phyloP scores from a whole-genome alignment of 2,329 filamentous ascomycete genomes.

The Trichoderma afroharzianum region DNA sequence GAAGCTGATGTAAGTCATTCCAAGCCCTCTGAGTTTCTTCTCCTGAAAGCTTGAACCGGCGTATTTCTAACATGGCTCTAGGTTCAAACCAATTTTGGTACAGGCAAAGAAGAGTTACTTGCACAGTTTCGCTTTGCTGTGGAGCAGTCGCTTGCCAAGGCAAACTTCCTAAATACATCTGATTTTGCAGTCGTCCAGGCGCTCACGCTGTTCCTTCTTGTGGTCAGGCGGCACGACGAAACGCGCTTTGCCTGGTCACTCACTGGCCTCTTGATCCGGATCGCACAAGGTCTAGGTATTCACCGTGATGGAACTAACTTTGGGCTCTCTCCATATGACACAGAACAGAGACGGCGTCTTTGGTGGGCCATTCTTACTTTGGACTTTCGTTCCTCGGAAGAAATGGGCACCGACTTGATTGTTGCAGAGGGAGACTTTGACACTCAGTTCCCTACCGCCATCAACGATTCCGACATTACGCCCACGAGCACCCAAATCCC shows the following conservation, averaged over 20 bases:
- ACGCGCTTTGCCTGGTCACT: conserved; percentile 58
- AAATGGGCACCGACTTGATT: conserved; percentile 47
- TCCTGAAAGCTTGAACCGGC: no score
- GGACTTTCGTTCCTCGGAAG: conserved; percentile 53
- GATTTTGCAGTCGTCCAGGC: conserved; percentile 57
- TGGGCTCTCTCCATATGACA: conserved; percentile 53
- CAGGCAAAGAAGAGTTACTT: conserved; percentile 43
- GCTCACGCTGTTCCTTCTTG: conserved; percentile 52
- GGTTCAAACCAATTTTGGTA: conserved; percentile 40
- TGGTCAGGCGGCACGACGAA: conserved; percentile 45
- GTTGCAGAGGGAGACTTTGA: conserved; percentile 43
- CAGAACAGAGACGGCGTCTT: conserved; percentile 56
- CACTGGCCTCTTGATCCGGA: conserved; percentile 54
- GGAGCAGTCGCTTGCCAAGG: conserved; percentile 55
- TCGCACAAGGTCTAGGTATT: conserved; percentile 58
- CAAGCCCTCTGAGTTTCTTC: background rate
- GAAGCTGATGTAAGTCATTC: conserved; percentile 50
- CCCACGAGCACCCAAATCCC: conserved; percentile 47
- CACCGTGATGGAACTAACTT: conserved; percentile 54
- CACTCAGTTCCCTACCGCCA: conserved; percentile 46
- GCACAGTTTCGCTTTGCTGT: conserved; percentile 50
- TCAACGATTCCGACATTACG: conserved; percentile 47
- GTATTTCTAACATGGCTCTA: conserved; percentile 7
- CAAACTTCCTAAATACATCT: conserved; percentile 54
- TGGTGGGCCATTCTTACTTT: conserved; percentile 60